Evolutionary conservation across 345 rosid genomes (phyloP).

Genomic region (Linum lewisii): DNA sequence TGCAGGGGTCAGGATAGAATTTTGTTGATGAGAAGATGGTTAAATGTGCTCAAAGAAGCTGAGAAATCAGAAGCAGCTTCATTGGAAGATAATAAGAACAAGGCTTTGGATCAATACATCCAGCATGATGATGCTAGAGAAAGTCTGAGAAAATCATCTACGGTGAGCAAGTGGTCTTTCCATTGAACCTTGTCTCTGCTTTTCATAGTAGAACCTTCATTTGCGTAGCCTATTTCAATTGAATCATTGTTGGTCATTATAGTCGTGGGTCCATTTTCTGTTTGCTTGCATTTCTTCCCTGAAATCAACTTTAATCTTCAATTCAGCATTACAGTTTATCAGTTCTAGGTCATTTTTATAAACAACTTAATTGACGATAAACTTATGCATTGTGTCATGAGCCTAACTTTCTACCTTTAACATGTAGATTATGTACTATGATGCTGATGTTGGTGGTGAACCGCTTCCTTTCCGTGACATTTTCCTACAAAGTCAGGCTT

Average conservation of each 20-base stretch:
- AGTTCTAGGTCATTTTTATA: neutral
- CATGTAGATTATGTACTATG: conserved; percentile 71
- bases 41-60: conserved; percentile 61
- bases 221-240: no score
- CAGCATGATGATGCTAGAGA: conserved; percentile 47
- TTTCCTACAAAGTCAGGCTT: conserved; percentile 92
- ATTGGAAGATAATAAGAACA: conserved; percentile 32
- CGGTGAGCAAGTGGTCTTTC: conserved; percentile 31
- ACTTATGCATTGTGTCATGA: neutral
- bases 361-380: neutral
- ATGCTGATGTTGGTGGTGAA: conserved; percentile 66
- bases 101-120: conserved; percentile 29
- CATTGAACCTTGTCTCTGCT: neutral
- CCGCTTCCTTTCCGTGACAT: conserved; percentile 84
- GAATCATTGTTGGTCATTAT: no score
- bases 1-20: conserved; percentile 71
- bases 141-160: conserved; percentile 26
- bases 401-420: conserved; percentile 10
- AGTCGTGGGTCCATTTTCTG: no score
- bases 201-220: no score
- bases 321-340: neutral
- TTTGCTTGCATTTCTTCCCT: no score
- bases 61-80: conserved; percentile 32
- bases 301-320: no score
- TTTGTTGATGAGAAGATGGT: conserved; percentile 68